A percentile compares a stretch with the other conserved stretches of the same genome.
Conservation (phyloP, 1,284 basidiomycete species). For the Thecaphora thlaspeos region DNA sequence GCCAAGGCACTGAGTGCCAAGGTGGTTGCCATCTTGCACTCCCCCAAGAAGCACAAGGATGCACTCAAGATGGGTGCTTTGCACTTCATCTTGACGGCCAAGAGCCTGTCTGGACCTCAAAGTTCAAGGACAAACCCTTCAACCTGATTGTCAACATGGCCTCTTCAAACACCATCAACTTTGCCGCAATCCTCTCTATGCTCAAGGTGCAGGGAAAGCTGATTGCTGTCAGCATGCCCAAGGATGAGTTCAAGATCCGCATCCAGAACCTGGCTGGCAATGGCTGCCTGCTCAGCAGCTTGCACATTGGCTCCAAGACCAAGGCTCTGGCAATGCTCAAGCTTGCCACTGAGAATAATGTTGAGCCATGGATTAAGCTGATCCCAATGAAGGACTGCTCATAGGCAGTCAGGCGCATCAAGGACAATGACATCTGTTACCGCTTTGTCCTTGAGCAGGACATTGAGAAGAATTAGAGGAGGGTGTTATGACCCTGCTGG, state of each 20-base stretch:
- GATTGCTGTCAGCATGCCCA: constrained; percentile 65
- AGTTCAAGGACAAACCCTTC: constrained; percentile 57
- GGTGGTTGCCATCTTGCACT: constrained; percentile 70
- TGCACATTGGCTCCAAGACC: constrained; percentile 67
- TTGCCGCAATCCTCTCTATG: constrained; percentile 61
- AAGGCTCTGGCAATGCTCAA: constrained; percentile 62
- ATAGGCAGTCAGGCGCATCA: constrained; percentile 64
- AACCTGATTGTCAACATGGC: constrained; percentile 68
- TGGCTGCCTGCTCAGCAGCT: constrained; percentile 60
- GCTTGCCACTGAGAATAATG: constrained; percentile 48
- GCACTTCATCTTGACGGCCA: constrained; percentile 54
- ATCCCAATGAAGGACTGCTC: constrained; percentile 66
- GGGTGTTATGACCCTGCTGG: too few species aligned
- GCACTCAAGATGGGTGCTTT: constrained; percentile 68
- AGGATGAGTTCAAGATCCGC: constrained; percentile 58
- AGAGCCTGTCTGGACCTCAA: constrained; percentile 49
- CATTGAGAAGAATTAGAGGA: constrained; percentile 28
- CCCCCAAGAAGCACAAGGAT: constrained; percentile 67
- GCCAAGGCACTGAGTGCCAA: constrained; percentile 66
- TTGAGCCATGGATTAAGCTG: constrained; percentile 61
- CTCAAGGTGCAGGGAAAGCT: constrained; percentile 65
- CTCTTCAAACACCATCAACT: constrained; percentile 59
- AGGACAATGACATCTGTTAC: constrained; percentile 61
- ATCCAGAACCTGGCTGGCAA: constrained; percentile 59
- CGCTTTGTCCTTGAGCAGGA: constrained; percentile 50